Percentiles rank a stretch among this genome's conserved stretches.
Evolutionary conservation across 2,329 filamentous ascomycete genomes (phyloP).

Genomic region (Phialemonium atrogriseum): DNA sequence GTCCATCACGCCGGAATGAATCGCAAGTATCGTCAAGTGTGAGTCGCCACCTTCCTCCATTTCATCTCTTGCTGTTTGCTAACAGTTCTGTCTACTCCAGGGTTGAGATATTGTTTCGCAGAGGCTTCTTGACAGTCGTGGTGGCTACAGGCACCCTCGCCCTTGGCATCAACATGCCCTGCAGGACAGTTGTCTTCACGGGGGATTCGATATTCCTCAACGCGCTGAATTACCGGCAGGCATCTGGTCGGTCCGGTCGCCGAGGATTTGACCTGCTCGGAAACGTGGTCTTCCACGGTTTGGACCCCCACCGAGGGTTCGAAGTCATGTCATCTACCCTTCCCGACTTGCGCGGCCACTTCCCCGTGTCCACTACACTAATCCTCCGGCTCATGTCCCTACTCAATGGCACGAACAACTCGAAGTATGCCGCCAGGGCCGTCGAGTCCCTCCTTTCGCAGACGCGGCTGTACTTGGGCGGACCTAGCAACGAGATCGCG

Average conservation of each 20-base stretch:
- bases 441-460: constrained; percentile 63
- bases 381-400: constrained; percentile 62
- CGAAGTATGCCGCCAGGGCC: constrained; percentile 51
- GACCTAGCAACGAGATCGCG: constrained; percentile 57
- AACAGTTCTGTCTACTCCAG: too few species aligned
- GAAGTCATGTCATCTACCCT: constrained; percentile 66
- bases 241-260: constrained; percentile 68
- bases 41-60: constrained; percentile 18
- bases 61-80: constrained; percentile 2
- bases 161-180: constrained; percentile 77
- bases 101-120: constrained; percentile 68
- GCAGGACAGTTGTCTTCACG: constrained; percentile 70
- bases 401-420: constrained; percentile 56
- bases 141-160: constrained; percentile 70
- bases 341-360: constrained; percentile 68
- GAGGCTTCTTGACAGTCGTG: constrained; percentile 61
- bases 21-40: constrained; percentile 61
- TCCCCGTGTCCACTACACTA: constrained; percentile 66
- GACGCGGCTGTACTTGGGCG: constrained; percentile 61
- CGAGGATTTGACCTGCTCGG: constrained; percentile 74
- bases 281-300: constrained; percentile 69
- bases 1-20: constrained; percentile 79
- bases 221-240: constrained; percentile 68
- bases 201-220: constrained; percentile 68
- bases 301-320: constrained; percentile 51